Percentiles rank a stretch among this genome's conserved stretches.
Evolutionary conservation across 768 basidiomycete species (phyloP).

Genomic region (Psilocybe sp.): DNA sequence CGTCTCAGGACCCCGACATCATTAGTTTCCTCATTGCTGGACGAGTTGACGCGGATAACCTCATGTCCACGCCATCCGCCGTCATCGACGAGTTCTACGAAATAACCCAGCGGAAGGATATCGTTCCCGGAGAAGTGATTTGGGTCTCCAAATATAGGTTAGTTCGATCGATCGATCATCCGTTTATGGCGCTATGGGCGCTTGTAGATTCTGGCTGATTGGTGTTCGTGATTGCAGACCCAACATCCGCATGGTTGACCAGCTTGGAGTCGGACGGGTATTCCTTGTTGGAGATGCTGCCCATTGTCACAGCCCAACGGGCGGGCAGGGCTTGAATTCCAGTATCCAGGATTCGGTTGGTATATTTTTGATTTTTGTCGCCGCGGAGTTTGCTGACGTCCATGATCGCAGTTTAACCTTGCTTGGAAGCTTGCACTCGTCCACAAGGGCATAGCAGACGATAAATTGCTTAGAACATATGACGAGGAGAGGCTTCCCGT

Average conservation of each 20-base stretch:
- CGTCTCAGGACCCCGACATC: conserved; percentile 9
- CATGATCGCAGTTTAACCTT: conserved; percentile 30
- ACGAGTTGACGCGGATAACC: conserved; percentile 5
- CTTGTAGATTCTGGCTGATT: background rate
- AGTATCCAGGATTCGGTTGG: conserved; percentile 34
- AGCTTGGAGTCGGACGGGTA: conserved; percentile 13
- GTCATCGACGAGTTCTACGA: conserved; percentile 22
- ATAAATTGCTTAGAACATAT: conserved; percentile 27
- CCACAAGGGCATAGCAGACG: conserved; percentile 20
- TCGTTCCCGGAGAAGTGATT: conserved; percentile 23
- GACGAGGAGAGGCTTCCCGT: conserved; percentile 34
- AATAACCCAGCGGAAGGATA: conserved; percentile 19
- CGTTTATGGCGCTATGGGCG: background rate
- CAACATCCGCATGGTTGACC: conserved; percentile 18
- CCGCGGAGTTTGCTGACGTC: background rate
- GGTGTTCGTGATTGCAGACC: conserved; percentile 7
- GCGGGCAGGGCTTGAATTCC: conserved; percentile 32
- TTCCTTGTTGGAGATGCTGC: conserved; percentile 27
- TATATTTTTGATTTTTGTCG: background rate
- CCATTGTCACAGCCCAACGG: conserved; percentile 32
- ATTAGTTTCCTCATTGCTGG: conserved; percentile 11
- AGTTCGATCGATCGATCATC: background rate
- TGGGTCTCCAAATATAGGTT: conserved; percentile 28
- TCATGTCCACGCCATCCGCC: conserved; percentile 8
- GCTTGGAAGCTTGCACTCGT: conserved; percentile 36